A percentile compares a stretch with the other conserved stretches of the same genome.
phyloP scores from a whole-genome alignment of 2,329 filamentous ascomycete genomes.

The Hymenoscyphus infarciens region DNA sequence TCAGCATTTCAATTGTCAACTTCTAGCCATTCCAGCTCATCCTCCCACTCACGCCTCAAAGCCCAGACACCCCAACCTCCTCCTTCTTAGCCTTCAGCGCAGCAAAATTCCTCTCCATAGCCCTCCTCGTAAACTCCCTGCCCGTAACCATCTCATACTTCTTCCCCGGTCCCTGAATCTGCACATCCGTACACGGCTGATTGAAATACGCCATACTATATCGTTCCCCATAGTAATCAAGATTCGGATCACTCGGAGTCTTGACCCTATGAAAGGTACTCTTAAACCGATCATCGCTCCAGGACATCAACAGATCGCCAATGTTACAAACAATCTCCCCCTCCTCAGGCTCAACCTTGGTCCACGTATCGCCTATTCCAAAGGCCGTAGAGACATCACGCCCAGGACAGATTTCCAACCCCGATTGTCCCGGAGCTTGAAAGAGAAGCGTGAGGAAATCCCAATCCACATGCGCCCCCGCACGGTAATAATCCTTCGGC shows the following conservation, averaged over 20 bases:
- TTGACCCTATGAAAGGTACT: conserved; percentile 63
- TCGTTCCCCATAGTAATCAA: conserved; percentile 55
- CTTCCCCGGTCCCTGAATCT: conserved; percentile 57
- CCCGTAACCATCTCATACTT: conserved; percentile 61
- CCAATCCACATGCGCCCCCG: conserved; percentile 63
- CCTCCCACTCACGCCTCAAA: background rate
- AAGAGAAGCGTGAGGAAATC: conserved; percentile 61
- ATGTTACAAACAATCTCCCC: conserved; percentile 62
- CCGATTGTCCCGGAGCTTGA: conserved; percentile 56
- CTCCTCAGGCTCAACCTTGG: conserved; percentile 52
- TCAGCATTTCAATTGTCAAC: no score
- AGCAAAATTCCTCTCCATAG: conserved; percentile 54
- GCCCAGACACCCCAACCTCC: conserved; percentile 19
- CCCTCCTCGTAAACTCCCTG: conserved; percentile 54
- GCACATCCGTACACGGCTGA: conserved; percentile 55
- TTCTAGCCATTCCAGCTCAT: no score
- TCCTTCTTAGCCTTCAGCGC: conserved; percentile 48
- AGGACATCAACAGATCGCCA: conserved; percentile 63
- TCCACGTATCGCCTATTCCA: conserved; percentile 58
- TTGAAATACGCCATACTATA: conserved; percentile 67
- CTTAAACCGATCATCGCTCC: conserved; percentile 66
- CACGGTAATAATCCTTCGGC: conserved; percentile 51
- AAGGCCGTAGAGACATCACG: conserved; percentile 58
- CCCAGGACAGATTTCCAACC: conserved; percentile 62
- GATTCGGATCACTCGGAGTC: conserved; percentile 50